These are phyloP conservation scores for Metschnikowia peoriensis DNA, from an alignment of 805 yeast species.

Conservation along the genomic window DNA sequence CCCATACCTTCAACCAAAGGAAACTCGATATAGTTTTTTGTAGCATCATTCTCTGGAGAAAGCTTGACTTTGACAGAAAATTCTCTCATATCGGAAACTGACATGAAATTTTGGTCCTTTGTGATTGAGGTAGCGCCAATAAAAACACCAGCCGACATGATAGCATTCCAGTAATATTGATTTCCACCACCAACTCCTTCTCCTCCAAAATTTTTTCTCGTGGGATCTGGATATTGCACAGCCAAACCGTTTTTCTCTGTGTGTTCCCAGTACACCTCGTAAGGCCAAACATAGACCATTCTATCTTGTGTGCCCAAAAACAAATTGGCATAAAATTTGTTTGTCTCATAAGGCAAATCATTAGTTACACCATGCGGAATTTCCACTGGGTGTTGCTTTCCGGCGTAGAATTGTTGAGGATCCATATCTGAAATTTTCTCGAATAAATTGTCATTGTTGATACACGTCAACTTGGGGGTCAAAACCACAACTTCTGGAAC, in stretches of 20 bases:
- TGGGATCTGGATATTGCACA: slow-evolving; percentile 52
- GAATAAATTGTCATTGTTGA: slow-evolving; percentile 39
- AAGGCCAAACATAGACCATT: slow-evolving; percentile 66
- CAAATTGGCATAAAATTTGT: slow-evolving; percentile 72
- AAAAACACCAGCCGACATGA: slow-evolving; percentile 52
- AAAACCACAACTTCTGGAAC: background rate
- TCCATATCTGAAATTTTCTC: slow-evolving; percentile 41
- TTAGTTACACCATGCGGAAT: slow-evolving; percentile 49
- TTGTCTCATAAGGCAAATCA: slow-evolving; percentile 56
- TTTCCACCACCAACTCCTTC: slow-evolving; percentile 44
- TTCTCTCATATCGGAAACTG: slow-evolving; percentile 50
- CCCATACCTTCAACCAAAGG: slow-evolving; percentile 67
- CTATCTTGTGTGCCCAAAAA: slow-evolving; percentile 53
- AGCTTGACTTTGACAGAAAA: slow-evolving; percentile 27
- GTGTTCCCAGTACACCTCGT: slow-evolving; percentile 56
- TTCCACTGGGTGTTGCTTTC: slow-evolving; percentile 43
- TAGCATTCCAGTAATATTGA: slow-evolving; percentile 54
- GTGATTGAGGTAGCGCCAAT: slow-evolving; percentile 53
- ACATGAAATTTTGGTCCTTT: slow-evolving; percentile 26
- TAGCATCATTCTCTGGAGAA: slow-evolving; percentile 21
- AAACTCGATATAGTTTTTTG: slow-evolving; percentile 39
- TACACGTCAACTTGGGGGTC: background rate
- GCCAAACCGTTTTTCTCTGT: slow-evolving; percentile 53
- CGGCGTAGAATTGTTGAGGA: slow-evolving; percentile 47
- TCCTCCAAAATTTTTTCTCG: slow-evolving; percentile 46